Conservation (phyloP, 2,329 filamentous ascomycete species). For the Epicoccum sorghinum region DNA sequence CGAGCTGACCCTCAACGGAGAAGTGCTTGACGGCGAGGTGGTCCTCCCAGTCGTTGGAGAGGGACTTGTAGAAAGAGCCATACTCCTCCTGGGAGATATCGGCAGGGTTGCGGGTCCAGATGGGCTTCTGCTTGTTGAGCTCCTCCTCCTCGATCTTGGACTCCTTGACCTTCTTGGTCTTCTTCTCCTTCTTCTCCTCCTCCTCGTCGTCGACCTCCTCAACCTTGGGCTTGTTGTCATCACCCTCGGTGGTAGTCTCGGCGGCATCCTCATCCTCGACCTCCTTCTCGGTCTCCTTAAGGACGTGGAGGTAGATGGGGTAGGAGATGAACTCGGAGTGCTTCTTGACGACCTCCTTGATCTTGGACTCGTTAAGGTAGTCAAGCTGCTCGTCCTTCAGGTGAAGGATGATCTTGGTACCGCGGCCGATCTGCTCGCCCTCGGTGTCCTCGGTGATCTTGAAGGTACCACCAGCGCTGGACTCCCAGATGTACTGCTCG, state of each 20-base stretch:
- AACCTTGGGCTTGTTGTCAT: slow-evolving; percentile 94
- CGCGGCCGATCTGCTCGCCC: slow-evolving; percentile 87
- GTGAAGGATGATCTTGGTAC: slow-evolving; percentile 97
- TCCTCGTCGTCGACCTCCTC: slow-evolving; percentile 91
- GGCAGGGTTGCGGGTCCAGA: slow-evolving; percentile 97
- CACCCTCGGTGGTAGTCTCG: slow-evolving; percentile 64
- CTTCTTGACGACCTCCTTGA: slow-evolving; percentile 99
- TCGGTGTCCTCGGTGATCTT: slow-evolving; percentile 89
- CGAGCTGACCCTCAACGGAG: slow-evolving; percentile 99
- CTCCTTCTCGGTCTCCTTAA: slow-evolving; percentile 99
- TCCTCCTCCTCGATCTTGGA: slow-evolving; percentile 98
- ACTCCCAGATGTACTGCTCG: slow-evolving; percentile 99
- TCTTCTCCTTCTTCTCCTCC: slow-evolving; percentile 84
- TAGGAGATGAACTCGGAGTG: slow-evolving; percentile 99
- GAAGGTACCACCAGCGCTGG: slow-evolving; percentile 95
- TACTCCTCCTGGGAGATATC: slow-evolving; percentile 98
- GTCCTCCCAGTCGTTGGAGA: slow-evolving; percentile 99
- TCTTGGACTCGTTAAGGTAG: slow-evolving; percentile 97
- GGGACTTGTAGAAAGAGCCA: slow-evolving; percentile 99
- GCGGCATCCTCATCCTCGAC: slow-evolving; percentile 92
- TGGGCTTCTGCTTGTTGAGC: slow-evolving; percentile 99
- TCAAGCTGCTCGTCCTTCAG: slow-evolving; percentile 99
- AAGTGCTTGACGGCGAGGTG: slow-evolving; percentile 99
- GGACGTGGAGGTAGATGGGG: slow-evolving; percentile 99
- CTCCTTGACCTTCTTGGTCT: slow-evolving; percentile 99